Conservation (phyloP, 176 grass and related monocot species). For the Cenchrus purpureus region DNA sequence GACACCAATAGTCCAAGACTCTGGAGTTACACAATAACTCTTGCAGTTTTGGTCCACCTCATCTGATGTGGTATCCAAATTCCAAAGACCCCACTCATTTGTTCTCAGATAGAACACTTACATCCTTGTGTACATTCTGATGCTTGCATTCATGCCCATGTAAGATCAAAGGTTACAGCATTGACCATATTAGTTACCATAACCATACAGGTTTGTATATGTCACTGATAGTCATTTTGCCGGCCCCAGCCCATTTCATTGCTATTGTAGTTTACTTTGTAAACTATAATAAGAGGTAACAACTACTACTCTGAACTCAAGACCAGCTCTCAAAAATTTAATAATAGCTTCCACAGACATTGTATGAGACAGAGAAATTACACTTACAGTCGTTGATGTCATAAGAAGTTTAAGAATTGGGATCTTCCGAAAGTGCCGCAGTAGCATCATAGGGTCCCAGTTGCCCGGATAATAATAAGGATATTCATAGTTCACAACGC, state of each 20-base stretch:
- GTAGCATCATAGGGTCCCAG: background rate
- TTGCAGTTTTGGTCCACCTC: background rate
- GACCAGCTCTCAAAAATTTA: too few species aligned
- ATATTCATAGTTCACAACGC: background rate
- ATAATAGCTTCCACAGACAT: too few species aligned
- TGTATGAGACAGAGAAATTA: background rate
- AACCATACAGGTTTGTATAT: background rate
- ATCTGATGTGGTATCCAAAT: background rate
- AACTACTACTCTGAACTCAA: background rate
- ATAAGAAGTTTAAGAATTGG: background rate
- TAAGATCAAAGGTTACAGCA: background rate
- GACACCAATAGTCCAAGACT: background rate
- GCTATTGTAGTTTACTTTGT: too few species aligned
- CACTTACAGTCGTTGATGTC: background rate
- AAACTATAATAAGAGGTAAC: background rate
- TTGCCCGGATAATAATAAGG: background rate
- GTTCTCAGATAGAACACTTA: background rate
- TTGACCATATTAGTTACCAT: background rate
- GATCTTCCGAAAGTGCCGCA: constrained; percentile 3
- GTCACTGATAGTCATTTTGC: too few species aligned
- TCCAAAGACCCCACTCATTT: background rate
- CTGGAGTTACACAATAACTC: background rate
- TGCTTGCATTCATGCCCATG: background rate
- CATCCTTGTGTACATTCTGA: background rate
- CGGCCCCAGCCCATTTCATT: too few species aligned